Base-by-base conservation (phyloP, 805 yeast species). In the Candida coleopterorum region DNA sequence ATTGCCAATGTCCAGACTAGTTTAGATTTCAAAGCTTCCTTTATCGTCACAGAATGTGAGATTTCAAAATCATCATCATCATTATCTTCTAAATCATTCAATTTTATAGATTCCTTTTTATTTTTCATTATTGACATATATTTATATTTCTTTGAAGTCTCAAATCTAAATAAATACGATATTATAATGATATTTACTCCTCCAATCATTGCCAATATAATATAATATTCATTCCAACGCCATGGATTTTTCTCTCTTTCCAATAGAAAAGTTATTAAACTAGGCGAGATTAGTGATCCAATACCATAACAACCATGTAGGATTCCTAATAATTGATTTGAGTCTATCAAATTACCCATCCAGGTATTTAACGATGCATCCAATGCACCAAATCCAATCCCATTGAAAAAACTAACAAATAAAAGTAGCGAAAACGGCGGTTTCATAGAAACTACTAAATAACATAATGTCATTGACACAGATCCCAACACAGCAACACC, bases 341-440 rank as follows among this genome's bases (percentile, higher is more conserved):
- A 59, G 44, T 72, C 71, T 9, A 50, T 59, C 33, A 75, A 55
- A 20, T 53, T 51, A 3, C 78, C 78, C 46, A 72, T 55, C 70
- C 76, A 79, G 11, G 75, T 60, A 46, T 75, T 77, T 47, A 75
- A 55, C 8, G 73, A 57, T 25, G 81, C 74, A 50, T 79, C 86
- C 18, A 75, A 44, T 7, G 70, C 44, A 1, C 87, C 86, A 37
- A 63, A 63, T 0, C 82, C 81, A 27, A 77, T 47, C 0, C 88
- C 88, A 32, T 53, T 51, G 16, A 70, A 45, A 2, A 63, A 47
- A 40, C 72, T 67, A 22, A 63, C 54, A 0, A 58, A 1, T 1
- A 72, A 62, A 18, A 74, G 61, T 0, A 74, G 17, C 9, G 48
- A 38, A 40, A 65, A 68, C 14, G 75, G 74, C 1, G 75, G 72